These are phyloP conservation scores for Stellera chamaejasme DNA, from an alignment of 345 rosid species.

Conservation along the genomic window DNA sequence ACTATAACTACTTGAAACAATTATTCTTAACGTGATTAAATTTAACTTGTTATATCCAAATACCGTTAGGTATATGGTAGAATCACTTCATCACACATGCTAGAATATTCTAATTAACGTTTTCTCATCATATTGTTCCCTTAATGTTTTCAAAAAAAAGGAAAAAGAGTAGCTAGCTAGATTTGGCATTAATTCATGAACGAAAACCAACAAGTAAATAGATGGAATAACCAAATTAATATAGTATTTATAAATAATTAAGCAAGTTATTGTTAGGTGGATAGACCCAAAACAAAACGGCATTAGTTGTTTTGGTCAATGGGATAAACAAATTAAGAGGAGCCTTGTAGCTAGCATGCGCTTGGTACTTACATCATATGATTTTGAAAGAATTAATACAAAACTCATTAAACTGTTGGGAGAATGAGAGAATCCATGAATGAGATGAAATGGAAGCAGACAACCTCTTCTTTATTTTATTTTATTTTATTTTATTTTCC, in stretches of 20 bases:
- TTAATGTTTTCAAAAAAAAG: background rate
- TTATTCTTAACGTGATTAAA: no score
- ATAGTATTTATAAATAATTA: no score
- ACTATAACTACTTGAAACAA: no score
- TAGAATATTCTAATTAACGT: background rate
- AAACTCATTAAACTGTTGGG: background rate
- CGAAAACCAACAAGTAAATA: background rate
- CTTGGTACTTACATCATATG: slow-evolving; percentile 11
- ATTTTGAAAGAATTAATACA: slow-evolving; percentile 6
- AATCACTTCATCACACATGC: no score
- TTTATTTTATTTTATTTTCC: background rate
- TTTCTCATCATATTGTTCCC: no score
- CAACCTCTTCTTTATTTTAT: no score
- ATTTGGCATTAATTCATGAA: background rate
- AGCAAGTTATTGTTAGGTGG: slow-evolving; percentile 6
- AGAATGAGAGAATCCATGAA: background rate
- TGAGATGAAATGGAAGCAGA: background rate
- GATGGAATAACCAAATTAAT: no score
- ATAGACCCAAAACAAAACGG: background rate
- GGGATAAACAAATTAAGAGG: background rate
- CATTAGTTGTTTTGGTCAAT: slow-evolving; percentile 12
- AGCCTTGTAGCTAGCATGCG: slow-evolving; percentile 9
- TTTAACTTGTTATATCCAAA: no score
- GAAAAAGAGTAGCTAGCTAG: background rate
- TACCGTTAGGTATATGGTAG: no score